These are phyloP conservation scores for Heliophila coronopifolia DNA, from an alignment of 441 rosid species.

Conservation along the genomic window DNA sequence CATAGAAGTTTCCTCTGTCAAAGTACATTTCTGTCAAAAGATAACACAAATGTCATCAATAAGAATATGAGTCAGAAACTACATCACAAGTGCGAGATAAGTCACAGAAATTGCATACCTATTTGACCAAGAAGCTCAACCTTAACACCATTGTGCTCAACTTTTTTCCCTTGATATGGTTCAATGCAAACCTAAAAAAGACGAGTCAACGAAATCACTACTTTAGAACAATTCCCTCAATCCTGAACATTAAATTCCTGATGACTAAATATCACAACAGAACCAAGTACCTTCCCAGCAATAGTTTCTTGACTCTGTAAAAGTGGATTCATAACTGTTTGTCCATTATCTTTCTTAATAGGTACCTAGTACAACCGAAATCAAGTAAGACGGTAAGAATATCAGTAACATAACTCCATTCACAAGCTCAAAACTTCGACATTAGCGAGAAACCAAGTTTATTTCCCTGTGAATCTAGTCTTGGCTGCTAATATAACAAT, in stretches of 20 bases:
- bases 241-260: neutral
- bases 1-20: conserved; percentile 92
- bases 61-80: neutral
- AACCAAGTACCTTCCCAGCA: conserved; percentile 68
- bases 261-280: neutral
- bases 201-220: neutral
- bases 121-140: conserved; percentile 98
- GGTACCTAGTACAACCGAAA: conserved; percentile 51
- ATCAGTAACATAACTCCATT: neutral
- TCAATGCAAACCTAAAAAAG: conserved; percentile 59
- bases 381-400: neutral
- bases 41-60: neutral
- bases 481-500: no score
- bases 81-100: neutral
- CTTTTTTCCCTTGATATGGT: conserved; percentile 85
- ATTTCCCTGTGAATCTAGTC: no score
- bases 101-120: conserved; percentile 40
- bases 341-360: conserved; percentile 91
- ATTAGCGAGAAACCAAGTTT: no score
- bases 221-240: neutral
- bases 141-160: conserved; percentile 90
- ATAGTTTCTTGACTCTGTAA: conserved; percentile 95
- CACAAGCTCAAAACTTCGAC: no score
- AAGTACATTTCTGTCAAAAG: conserved; percentile 72
- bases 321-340: conserved; percentile 69